Percentiles rank a stretch among this genome's conserved stretches.
phyloP scores from a whole-genome alignment of 2,329 filamentous ascomycete species.

The Colletotrichum musae region DNA sequence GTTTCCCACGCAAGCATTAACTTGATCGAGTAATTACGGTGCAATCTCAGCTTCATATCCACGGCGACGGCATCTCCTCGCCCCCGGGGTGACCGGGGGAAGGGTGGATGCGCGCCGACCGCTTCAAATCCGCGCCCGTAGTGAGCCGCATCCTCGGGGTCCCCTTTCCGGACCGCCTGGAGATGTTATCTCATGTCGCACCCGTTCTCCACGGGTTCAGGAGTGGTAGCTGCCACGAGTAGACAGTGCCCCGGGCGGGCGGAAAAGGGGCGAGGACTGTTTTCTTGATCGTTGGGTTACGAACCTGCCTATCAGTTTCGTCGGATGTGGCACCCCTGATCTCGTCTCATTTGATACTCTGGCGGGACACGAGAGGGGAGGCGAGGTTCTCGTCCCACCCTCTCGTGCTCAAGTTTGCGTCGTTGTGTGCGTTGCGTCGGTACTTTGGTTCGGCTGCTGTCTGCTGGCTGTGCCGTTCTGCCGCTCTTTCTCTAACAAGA shows the following conservation, averaged over 20 bases:
- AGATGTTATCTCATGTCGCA: too few relatives aligned
- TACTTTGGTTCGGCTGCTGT: constrained; percentile 51
- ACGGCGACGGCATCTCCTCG: constrained; percentile 58
- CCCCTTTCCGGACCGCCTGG: constrained; percentile 16
- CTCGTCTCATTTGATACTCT: constrained; percentile 39
- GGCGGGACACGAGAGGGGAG: background rate
- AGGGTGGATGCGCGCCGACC: constrained; percentile 67
- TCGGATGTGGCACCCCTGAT: constrained; percentile 26
- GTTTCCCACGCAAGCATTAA: constrained; percentile 99
- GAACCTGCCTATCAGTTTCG: constrained; percentile 52
- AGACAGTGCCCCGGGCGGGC: background rate
- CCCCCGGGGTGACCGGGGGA: constrained; percentile 33
- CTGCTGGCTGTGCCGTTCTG: constrained; percentile 31
- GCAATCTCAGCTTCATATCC: constrained; percentile 88
- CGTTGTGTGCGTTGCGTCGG: background rate
- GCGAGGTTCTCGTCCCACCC: background rate
- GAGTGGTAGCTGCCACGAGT: background rate
- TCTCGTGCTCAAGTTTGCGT: constrained; percentile 12
- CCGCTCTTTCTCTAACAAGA: constrained; percentile 30
- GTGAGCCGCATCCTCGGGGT: constrained; percentile 75
- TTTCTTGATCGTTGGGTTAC: constrained; percentile 55
- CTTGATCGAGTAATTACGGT: constrained; percentile 98
- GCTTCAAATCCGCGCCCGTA: constrained; percentile 84
- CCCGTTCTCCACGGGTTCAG: background rate
- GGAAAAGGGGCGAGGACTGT: constrained; percentile 25